A percentile compares a stretch with the other conserved stretches of the same genome.
Evolutionary conservation across 805 yeast genomes (phyloP).

Genomic region (Yamadazyma olivae): DNA sequence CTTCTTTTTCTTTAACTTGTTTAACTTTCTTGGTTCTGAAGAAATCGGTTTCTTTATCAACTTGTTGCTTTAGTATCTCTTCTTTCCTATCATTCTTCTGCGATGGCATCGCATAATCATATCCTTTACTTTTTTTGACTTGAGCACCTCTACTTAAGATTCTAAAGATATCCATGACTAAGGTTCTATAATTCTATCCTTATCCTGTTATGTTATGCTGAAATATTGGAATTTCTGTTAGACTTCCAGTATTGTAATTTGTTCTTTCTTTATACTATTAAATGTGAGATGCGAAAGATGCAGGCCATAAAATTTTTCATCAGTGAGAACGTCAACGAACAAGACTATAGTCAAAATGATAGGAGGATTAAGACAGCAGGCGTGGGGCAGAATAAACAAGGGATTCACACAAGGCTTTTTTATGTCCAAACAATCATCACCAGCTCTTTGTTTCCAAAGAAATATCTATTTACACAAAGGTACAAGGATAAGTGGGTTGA

Average conservation of each 20-base stretch:
- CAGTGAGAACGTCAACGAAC: not conserved
- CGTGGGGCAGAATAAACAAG: too few species aligned
- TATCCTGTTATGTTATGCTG: too few species aligned
- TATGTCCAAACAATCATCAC: too few species aligned
- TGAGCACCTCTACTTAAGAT: constrained; percentile 85
- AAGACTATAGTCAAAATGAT: not conserved
- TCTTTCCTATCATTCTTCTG: constrained; percentile 23
- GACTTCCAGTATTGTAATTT: too few species aligned
- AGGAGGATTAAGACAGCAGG: too few species aligned
- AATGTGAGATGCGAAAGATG: not conserved
- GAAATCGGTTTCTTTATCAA: constrained; percentile 78
- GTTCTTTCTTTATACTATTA: not conserved
- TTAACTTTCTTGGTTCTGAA: constrained; percentile 57
- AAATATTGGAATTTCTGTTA: too few species aligned
- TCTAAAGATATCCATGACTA: constrained; percentile 80
- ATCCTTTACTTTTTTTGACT: constrained; percentile 54
- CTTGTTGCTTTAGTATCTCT: constrained; percentile 42
- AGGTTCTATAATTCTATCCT: too few species aligned
- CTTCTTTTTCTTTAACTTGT: constrained; percentile 12
- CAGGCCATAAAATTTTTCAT: constrained; percentile 6
- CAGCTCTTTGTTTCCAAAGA: too few species aligned
- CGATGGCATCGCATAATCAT: constrained; percentile 37
- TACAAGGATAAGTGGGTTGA: constrained; percentile 65
- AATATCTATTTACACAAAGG: constrained; percentile 44
- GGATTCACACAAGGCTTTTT: too few species aligned